Evolutionary conservation across 371 early-diverging fungal genomes (phyloP).

Genomic region (Mucor racemosus): DNA sequence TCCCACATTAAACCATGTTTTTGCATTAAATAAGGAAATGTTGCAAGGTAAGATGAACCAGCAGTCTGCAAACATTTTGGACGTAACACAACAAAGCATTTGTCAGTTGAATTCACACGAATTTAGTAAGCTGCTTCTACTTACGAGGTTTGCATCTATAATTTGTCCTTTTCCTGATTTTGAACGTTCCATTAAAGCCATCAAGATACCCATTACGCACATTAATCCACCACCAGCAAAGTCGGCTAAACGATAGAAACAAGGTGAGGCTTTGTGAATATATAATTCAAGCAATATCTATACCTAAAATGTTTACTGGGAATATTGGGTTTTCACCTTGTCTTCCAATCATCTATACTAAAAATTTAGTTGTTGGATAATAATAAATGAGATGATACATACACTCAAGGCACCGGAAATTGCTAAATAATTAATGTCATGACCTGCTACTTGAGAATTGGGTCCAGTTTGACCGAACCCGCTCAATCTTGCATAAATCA

Average conservation of each 20-base stretch:
- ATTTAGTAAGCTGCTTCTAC: conserved; percentile 21
- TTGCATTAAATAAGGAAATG: conserved; percentile 66
- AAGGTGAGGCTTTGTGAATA: background rate
- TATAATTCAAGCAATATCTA: conserved; percentile 7
- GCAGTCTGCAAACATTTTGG: conserved; percentile 38
- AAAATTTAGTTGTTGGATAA: background rate
- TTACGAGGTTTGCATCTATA: conserved; percentile 73
- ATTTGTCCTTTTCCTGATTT: conserved; percentile 75
- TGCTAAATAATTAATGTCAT: conserved; percentile 80
- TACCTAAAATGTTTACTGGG: conserved; percentile 69
- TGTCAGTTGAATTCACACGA: conserved; percentile 15
- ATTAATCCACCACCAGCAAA: conserved; percentile 81
- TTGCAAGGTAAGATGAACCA: conserved; percentile 58
- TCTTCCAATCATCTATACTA: conserved; percentile 60
- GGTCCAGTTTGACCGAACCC: conserved; percentile 74
- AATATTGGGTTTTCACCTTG: conserved; percentile 63
- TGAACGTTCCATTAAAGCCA: conserved; percentile 68
- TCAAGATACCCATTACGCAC: conserved; percentile 71
- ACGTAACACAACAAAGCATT: background rate
- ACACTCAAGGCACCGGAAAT: conserved; percentile 71
- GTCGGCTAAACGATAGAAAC: conserved; percentile 46
- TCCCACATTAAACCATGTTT: conserved; percentile 60
- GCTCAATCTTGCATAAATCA: conserved; percentile 72
- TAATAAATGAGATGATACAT: background rate
- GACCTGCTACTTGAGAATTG: conserved; percentile 70